A percentile compares a stretch with the other conserved stretches of the same genome.
phyloP scores from a whole-genome alignment of 2,329 filamentous ascomycete genomes.

The Dothistroma pini region DNA sequence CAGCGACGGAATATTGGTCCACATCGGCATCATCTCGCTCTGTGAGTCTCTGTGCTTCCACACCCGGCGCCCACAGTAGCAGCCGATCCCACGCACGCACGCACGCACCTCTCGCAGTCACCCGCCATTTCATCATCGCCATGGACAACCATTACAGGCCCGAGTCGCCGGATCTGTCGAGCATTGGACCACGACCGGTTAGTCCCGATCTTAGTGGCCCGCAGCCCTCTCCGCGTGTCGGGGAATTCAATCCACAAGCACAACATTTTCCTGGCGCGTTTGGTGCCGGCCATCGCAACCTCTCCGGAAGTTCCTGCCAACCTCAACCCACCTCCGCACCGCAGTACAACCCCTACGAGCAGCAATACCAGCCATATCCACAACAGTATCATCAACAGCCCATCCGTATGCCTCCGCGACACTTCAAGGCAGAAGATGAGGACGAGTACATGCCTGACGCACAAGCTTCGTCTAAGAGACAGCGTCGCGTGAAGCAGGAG shows the following conservation, averaged over 20 bases:
- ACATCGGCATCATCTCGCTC: background rate
- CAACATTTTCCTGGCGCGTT: slow-evolving; percentile 13
- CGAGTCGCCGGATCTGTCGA: slow-evolving; percentile 23
- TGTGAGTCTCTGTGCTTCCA: too few relatives aligned
- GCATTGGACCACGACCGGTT: slow-evolving; percentile 24
- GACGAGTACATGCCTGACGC: slow-evolving; percentile 35
- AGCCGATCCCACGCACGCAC: background rate
- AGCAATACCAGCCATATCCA: slow-evolving; percentile 16
- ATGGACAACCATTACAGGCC: slow-evolving; percentile 23
- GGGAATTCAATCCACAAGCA: slow-evolving; percentile 17
- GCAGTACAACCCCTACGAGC: slow-evolving; percentile 9
- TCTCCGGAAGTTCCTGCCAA: slow-evolving; percentile 15
- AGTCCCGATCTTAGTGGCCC: slow-evolving; percentile 15
- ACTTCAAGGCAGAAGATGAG: slow-evolving; percentile 22
- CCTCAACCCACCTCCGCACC: slow-evolving; percentile 24
- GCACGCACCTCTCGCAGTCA: too few relatives aligned
- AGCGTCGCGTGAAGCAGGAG: slow-evolving; percentile 22
- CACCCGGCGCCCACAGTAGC: background rate
- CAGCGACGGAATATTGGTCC: background rate
- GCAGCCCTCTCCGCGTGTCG: slow-evolving; percentile 2
- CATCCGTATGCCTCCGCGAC: slow-evolving; percentile 24
- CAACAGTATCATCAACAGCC: slow-evolving; percentile 19
- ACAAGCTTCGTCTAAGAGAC: slow-evolving; percentile 21
- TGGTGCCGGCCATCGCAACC: slow-evolving; percentile 8
- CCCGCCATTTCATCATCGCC: slow-evolving; percentile 5